A percentile compares a stretch with the other conserved stretches of the same genome.
Evolutionary conservation across 169 alveolate species (phyloP).

Genomic region (Plasmodium gonderi): DNA sequence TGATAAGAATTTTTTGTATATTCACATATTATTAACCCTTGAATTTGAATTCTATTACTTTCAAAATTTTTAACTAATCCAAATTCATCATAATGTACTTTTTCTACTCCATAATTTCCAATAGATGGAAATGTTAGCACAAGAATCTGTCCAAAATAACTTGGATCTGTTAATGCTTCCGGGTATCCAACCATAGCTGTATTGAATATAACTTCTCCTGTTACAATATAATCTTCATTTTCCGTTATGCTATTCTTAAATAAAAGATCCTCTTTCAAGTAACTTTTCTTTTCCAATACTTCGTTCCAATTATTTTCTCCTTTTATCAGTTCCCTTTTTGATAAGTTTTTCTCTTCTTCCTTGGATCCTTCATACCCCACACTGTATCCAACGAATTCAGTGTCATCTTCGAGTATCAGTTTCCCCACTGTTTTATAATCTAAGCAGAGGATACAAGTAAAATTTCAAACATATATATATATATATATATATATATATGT

Average conservation of each 20-base stretch:
- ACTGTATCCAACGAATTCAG: constrained; percentile 64
- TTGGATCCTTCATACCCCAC: constrained; percentile 60
- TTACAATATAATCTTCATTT: constrained; percentile 72
- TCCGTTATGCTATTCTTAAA: constrained; percentile 36
- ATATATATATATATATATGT: neutral
- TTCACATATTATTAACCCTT: constrained; percentile 88
- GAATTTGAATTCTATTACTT: constrained; percentile 80
- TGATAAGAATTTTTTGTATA: constrained; percentile 77
- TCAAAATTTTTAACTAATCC: constrained; percentile 85
- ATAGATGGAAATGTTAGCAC: constrained; percentile 88
- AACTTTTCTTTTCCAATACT: neutral
- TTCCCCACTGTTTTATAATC: constrained; percentile 70
- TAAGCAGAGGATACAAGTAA: neutral
- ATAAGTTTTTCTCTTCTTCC: neutral
- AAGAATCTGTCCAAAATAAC: constrained; percentile 89
- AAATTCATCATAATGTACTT: constrained; percentile 80
- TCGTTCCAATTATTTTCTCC: neutral
- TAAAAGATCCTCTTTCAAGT: constrained; percentile 26
- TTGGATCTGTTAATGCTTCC: constrained; percentile 91
- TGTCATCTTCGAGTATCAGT: constrained; percentile 62
- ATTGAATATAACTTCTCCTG: constrained; percentile 90
- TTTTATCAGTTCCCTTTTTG: neutral
- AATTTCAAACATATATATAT: neutral
- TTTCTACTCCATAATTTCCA: constrained; percentile 92
- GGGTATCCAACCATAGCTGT: constrained; percentile 92